phyloP scores from a whole-genome alignment of 805 yeast species.

The Nakazawaea wyomingensis region DNA sequence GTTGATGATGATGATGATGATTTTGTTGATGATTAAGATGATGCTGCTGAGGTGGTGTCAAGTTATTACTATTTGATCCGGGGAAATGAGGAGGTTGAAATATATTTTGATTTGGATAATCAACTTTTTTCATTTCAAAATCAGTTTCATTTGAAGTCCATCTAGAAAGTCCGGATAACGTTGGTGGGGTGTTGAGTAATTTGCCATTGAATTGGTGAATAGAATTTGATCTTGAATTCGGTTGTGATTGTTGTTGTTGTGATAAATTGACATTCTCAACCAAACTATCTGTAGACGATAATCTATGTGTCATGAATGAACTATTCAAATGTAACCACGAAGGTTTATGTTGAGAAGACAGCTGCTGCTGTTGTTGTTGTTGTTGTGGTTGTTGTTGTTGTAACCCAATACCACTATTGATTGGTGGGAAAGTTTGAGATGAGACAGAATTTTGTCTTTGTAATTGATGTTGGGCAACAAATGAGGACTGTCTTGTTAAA shows the following conservation, averaged over 20 bases:
- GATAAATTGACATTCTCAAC: conserved; percentile 20
- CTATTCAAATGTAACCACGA: conserved; percentile 31
- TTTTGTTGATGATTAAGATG: no score
- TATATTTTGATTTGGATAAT: not conserved
- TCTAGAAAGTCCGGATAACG: conserved; percentile 4
- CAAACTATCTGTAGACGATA: conserved; percentile 29
- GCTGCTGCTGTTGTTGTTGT: not conserved
- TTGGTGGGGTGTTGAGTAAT: conserved; percentile 8
- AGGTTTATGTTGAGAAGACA: conserved; percentile 20
- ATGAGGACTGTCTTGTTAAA: conserved; percentile 12
- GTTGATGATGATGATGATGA: no score
- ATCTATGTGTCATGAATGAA: conserved; percentile 23
- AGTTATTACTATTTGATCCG: not conserved
- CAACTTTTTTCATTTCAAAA: conserved; percentile 11
- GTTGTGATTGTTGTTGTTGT: conserved; percentile 6
- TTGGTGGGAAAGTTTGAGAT: conserved; percentile 13
- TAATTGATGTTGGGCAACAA: conserved; percentile 15
- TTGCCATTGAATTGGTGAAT: not conserved
- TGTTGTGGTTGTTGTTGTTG: conserved; percentile 10
- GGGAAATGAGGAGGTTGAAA: conserved; percentile 11
- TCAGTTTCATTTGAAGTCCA: conserved; percentile 13
- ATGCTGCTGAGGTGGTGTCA: conserved; percentile 14
- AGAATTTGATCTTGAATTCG: conserved; percentile 1
- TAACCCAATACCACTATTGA: conserved; percentile 13
- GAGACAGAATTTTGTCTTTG: conserved; percentile 23